Evolutionary conservation across 139 green algal species (phyloP).

Genomic region (Zygnema circumcarinatum): DNA sequence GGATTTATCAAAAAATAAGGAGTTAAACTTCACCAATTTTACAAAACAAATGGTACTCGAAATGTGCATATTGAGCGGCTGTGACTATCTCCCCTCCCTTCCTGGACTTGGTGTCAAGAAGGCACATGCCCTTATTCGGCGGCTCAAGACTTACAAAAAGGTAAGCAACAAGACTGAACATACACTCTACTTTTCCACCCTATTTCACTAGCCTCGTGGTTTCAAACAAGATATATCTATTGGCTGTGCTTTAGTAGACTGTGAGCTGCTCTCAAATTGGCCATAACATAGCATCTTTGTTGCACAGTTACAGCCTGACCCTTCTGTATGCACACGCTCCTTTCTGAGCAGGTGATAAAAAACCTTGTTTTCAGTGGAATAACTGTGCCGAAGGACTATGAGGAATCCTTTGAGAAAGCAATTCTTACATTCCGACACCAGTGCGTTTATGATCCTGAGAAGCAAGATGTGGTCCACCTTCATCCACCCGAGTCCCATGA

Average conservation of each 20-base stretch:
- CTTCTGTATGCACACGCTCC: too few species aligned
- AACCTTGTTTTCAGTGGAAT: slow-evolving; percentile 80
- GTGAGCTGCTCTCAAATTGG: background rate
- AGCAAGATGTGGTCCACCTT: slow-evolving; percentile 72
- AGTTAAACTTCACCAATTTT: slow-evolving; percentile 68
- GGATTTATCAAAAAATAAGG: slow-evolving; percentile 26
- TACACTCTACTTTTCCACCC: background rate
- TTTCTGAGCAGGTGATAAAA: slow-evolving; percentile 71
- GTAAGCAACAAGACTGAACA: slow-evolving; percentile 49
- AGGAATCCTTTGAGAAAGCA: slow-evolving; percentile 81
- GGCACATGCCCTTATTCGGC: slow-evolving; percentile 80
- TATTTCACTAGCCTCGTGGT: background rate
- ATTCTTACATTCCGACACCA: slow-evolving; percentile 93
- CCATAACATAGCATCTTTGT: too few species aligned
- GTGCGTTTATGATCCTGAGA: slow-evolving; percentile 77
- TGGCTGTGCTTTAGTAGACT: background rate
- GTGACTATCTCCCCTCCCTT: slow-evolving; percentile 88
- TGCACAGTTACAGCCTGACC: too few species aligned
- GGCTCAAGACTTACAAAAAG: slow-evolving; percentile 74
- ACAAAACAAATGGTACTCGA: slow-evolving; percentile 87
- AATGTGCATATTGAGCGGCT: slow-evolving; percentile 96
- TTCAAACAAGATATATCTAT: background rate
- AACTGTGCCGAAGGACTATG: slow-evolving; percentile 81
- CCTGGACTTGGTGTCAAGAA: slow-evolving; percentile 89
- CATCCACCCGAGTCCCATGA: slow-evolving; percentile 66